Base-by-base conservation (phyloP, 139 green algal genomes). In the Trebouxia sp. region DNA sequence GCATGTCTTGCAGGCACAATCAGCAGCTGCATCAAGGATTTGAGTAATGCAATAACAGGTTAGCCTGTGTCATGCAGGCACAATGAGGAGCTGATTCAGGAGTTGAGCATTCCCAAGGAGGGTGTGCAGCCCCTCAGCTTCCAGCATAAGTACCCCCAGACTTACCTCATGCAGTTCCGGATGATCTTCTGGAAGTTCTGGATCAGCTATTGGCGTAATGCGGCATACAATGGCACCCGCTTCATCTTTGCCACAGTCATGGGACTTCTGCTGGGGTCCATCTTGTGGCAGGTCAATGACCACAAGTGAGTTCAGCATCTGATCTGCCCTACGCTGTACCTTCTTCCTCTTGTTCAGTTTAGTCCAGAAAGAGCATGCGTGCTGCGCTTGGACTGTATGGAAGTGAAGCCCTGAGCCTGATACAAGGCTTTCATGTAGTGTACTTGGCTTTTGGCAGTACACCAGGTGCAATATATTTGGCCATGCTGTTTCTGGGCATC, bases 201-300 rank as follows among this genome's bases (percentile, higher is more conserved):
- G 78, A 37, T 78, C 43, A 78, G 65, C 78, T 82, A 82, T 62
- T 82, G 78, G 78, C 62, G 78, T 15, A 83, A 83, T 24, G 22
- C 32, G 2, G 14, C 42, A 30, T 83, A 84, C 80, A 84, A 84
- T 32, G 70, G 35, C 47, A 84, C 80, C 1, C 72, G 83, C 37
- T 86, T 83, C 78, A 41, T 86, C 10, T 83, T 86, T 76, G 82
- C 78, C 8, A 76, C 83, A 12, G 47, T 87, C 41, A 51, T 84
- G 38, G 84, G 67, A 5, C 45, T 90, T 24, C 76, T 90, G 38
- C 78, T 89, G 39, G 87, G 87, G 26, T 69, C 58, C 67, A 88
- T 89, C 66, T 76, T 85, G 39, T 82, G 43, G 38, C 85, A 84
- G 42, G 39, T 83, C 51, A 79, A 79, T 76, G 41, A 79, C 28